Evolutionary conservation across 192 early-diverging fungal genomes (phyloP).

Genomic region (Coemansia sp.): DNA sequence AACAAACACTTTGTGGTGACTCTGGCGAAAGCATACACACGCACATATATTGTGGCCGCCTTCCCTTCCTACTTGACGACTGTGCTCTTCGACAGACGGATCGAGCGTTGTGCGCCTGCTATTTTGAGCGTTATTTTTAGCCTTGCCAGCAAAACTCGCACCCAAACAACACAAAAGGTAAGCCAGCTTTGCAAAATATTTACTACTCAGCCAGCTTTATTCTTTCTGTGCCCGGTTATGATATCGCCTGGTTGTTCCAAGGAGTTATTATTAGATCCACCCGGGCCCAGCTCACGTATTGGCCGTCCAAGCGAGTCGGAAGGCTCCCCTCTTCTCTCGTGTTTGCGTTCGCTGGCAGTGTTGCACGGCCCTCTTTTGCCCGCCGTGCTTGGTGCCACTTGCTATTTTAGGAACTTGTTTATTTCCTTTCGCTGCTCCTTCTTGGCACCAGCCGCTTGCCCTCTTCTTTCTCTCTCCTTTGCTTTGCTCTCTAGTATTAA

Average conservation of each 20-base stretch:
- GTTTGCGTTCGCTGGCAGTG: too few species aligned
- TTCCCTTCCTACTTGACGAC: neutral
- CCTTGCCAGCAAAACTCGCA: too few species aligned
- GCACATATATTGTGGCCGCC: neutral
- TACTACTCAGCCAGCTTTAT: neutral
- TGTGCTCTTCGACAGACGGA: neutral
- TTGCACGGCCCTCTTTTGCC: too few species aligned
- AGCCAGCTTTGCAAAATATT: neutral
- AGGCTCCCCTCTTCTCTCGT: too few species aligned
- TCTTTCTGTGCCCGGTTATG: neutral
- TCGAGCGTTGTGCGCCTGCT: neutral
- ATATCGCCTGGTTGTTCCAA: neutral
- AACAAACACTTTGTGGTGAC: neutral
- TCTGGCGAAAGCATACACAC: neutral
- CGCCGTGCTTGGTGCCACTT: neutral
- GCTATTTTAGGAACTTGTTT: conserved; percentile 1
- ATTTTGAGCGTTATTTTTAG: neutral
- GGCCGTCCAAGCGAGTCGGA: too few species aligned
- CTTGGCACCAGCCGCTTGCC: neutral
- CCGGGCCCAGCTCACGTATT: too few species aligned
- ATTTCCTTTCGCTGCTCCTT: neutral
- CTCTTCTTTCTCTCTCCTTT: neutral
- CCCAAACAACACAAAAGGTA: conserved; percentile 1
- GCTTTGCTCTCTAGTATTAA: neutral
- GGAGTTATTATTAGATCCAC: neutral